A percentile compares a stretch with the other conserved stretches of the same genome.
phyloP scores from a whole-genome alignment of 2,329 filamentous ascomycete species.

The Fusarium pseudonygamai region DNA sequence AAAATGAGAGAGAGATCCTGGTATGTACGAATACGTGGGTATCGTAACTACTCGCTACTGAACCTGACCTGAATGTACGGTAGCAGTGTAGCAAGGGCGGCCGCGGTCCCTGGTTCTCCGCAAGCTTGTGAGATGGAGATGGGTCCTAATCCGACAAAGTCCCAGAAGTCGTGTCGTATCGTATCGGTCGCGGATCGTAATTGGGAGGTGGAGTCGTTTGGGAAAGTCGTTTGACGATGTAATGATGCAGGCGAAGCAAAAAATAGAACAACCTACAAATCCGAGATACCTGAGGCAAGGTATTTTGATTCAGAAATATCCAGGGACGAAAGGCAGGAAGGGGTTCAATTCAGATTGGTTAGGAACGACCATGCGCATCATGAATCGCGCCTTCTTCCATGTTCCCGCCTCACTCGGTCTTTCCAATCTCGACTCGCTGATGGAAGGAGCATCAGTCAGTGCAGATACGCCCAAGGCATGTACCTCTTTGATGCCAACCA shows the following conservation, averaged over 20 bases:
- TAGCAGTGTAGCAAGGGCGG: slow-evolving; percentile 21
- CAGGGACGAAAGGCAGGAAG: neutral
- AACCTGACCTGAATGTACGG: slow-evolving; percentile 10
- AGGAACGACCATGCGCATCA: slow-evolving; percentile 2
- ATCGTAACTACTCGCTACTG: neutral
- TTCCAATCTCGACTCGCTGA: slow-evolving; percentile 17
- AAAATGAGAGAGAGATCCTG: neutral
- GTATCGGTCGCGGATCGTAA: slow-evolving; percentile 38
- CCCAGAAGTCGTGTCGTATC: slow-evolving; percentile 31
- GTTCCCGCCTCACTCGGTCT: slow-evolving; percentile 20
- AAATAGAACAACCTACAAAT: neutral
- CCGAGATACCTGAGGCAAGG: neutral
- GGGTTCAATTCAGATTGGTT: neutral
- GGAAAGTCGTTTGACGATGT: slow-evolving; percentile 20
- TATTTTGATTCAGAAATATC: neutral
- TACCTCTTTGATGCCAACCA: slow-evolving; percentile 16
- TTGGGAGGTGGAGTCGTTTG: slow-evolving; percentile 32
- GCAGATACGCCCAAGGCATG: slow-evolving; percentile 20
- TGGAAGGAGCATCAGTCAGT: slow-evolving; percentile 11
- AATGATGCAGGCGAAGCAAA: slow-evolving; percentile 25
- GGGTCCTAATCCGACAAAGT: slow-evolving; percentile 21
- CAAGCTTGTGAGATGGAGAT: slow-evolving; percentile 36
- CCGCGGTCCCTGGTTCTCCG: slow-evolving; percentile 32
- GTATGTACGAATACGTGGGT: slow-evolving; percentile 35
- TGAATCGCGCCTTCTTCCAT: slow-evolving; percentile 12